A percentile compares a stretch with the other conserved stretches of the same genome.
phyloP scores from a whole-genome alignment of 192 early-diverging fungal species.

The Backusella liffmaniae region DNA sequence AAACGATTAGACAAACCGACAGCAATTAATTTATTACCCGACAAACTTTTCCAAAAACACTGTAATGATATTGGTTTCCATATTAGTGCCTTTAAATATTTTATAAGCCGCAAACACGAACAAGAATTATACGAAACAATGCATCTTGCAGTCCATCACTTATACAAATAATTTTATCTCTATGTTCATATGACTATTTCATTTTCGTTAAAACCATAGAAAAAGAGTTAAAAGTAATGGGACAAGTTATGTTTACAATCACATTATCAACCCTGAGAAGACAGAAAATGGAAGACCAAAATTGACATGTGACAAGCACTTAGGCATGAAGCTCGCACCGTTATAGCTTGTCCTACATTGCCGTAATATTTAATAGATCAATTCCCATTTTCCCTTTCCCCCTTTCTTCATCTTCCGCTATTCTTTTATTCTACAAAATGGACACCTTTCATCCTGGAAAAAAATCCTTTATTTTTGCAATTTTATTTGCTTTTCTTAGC shows the following conservation, averaged over 20 bases:
- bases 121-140: not conserved
- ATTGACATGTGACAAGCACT: not conserved
- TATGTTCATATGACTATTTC: not conserved
- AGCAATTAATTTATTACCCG: too few relatives aligned
- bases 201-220: not conserved
- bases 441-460: not conserved
- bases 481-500: not conserved
- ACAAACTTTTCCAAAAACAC: too few relatives aligned
- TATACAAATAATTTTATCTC: not conserved
- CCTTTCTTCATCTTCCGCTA: not conserved
- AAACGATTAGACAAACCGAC: too few relatives aligned
- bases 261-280: not conserved
- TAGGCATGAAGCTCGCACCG: not conserved
- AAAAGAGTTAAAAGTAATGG: not conserved
- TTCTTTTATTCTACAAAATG: not conserved
- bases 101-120: not conserved
- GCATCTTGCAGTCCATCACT: not conserved
- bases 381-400: not conserved
- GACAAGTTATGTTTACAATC: not conserved
- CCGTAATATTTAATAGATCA: not conserved
- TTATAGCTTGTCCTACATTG: not conserved
- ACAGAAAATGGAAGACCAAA: not conserved
- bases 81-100: not conserved
- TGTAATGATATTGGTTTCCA: not conserved
- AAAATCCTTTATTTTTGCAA: conserved; percentile 1